Conservation (phyloP, 805 yeast species). For the Ogataea pini region DNA sequence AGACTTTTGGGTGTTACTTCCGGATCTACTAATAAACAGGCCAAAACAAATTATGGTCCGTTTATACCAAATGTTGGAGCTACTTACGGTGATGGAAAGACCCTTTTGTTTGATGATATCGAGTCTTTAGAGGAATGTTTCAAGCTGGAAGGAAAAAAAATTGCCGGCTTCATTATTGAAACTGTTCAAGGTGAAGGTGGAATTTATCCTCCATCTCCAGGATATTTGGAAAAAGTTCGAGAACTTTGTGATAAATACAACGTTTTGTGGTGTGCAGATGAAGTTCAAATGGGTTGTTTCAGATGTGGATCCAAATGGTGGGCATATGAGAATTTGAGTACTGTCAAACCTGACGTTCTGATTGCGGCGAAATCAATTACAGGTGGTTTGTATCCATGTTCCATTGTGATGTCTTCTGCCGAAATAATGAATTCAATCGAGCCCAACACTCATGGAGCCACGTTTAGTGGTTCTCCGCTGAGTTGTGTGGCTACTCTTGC, state of each 20-base stretch:
- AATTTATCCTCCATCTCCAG: conserved; percentile 37
- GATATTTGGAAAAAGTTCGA: conserved; percentile 34
- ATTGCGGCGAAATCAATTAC: conserved; percentile 32
- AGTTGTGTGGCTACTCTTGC: conserved; percentile 30
- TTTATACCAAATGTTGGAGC: conserved; percentile 34
- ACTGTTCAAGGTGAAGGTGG: conserved; percentile 45
- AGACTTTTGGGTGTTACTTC: conserved; percentile 42
- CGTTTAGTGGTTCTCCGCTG: conserved; percentile 33
- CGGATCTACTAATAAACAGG: conserved; percentile 35
- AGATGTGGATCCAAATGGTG: conserved; percentile 38
- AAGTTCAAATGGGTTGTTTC: conserved; percentile 40
- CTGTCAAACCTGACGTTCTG: conserved; percentile 30
- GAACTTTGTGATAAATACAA: conserved; percentile 35
- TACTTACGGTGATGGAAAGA: conserved; percentile 33
- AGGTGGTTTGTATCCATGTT: conserved; percentile 33
- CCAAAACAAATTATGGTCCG: conserved; percentile 37
- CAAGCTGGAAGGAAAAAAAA: conserved; percentile 30
- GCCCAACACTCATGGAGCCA: conserved; percentile 33
- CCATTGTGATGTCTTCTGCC: conserved; percentile 24
- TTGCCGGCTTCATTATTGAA: conserved; percentile 40
- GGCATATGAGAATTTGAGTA: conserved; percentile 37
- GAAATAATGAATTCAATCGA: conserved; percentile 30
- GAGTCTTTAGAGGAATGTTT: conserved; percentile 31
- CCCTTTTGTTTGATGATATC: conserved; percentile 30
- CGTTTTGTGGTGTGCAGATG: conserved; percentile 38